phyloP scores from a whole-genome alignment of 2,329 filamentous ascomycete genomes.

The Rhinocladiella similis region DNA sequence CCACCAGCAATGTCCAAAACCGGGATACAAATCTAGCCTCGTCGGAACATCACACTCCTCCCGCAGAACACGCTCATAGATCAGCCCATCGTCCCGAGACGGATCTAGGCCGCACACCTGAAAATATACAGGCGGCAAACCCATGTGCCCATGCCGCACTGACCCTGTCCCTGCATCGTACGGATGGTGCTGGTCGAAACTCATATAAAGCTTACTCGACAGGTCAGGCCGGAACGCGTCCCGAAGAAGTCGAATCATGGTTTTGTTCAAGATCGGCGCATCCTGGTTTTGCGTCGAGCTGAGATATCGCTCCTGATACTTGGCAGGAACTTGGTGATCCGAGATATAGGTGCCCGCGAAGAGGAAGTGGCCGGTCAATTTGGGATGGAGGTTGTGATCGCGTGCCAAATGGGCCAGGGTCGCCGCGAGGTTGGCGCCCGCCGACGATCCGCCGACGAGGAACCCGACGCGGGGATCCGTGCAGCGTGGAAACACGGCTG shows the following conservation, averaged over 20 bases:
- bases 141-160: constrained; percentile 16
- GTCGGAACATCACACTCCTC: constrained; percentile 47
- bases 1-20: constrained; percentile 41
- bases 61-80: constrained; percentile 52
- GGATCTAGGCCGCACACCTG: constrained; percentile 54
- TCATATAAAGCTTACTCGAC: constrained; percentile 33
- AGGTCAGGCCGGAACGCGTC: constrained; percentile 36
- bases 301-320: constrained; percentile 42
- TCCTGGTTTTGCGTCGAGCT: constrained; percentile 45
- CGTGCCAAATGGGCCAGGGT: constrained; percentile 42
- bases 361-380: constrained; percentile 49
- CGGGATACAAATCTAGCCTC: constrained; percentile 45
- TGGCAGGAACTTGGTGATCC: constrained; percentile 34
- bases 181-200: constrained; percentile 33
- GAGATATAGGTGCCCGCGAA: constrained; percentile 41
- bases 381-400: constrained; percentile 42
- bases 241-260: constrained; percentile 31
- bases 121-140: constrained; percentile 42
- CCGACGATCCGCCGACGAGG: constrained; percentile 50
- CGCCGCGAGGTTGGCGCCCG: constrained; percentile 46
- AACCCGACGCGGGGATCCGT: constrained; percentile 47
- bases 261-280: constrained; percentile 36
- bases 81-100: constrained; percentile 53
- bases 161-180: constrained; percentile 29
- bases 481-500: constrained; percentile 39